Evolutionary conservation across 495 filamentous ascomycete species (phyloP).

Genomic region (Aspergillus heteromorphus): DNA sequence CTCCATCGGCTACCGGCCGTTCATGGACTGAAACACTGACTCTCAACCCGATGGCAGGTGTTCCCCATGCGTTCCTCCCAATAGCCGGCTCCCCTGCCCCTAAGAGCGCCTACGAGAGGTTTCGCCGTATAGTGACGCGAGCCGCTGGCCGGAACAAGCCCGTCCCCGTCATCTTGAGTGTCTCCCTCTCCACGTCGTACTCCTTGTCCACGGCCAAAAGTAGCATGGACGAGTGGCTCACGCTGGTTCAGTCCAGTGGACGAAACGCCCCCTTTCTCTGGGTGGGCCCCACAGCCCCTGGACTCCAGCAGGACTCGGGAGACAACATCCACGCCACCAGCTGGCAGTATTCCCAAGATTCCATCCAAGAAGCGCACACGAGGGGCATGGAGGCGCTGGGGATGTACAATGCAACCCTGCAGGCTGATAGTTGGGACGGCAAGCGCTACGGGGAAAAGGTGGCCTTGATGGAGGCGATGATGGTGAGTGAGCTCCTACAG

Average conservation of each 20-base stretch:
- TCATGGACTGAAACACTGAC: conserved; percentile 10
- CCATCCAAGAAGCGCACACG: conserved; percentile 27
- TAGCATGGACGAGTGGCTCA: conserved; percentile 44
- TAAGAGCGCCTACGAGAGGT: conserved; percentile 17
- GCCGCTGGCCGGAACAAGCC: conserved; percentile 30
- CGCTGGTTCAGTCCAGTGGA: conserved; percentile 28
- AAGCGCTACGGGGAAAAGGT: conserved; percentile 39
- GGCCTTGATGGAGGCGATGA: conserved; percentile 46
- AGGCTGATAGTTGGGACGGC: conserved; percentile 40
- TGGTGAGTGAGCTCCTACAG: no score
- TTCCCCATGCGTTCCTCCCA: conserved; percentile 34
- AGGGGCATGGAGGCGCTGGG: conserved; percentile 39
- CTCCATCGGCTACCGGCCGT: background rate
- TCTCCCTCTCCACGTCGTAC: conserved; percentile 33
- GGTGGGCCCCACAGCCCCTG: conserved; percentile 44
- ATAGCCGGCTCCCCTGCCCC: conserved; percentile 30
- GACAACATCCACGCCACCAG: conserved; percentile 34
- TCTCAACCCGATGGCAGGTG: conserved; percentile 19
- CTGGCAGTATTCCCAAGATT: conserved; percentile 39
- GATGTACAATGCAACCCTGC: conserved; percentile 46
- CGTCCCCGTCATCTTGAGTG: conserved; percentile 40
- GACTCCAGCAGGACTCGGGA: conserved; percentile 27
- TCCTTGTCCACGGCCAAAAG: conserved; percentile 25
- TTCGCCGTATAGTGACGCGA: conserved; percentile 22
- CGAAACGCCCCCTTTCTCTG: conserved; percentile 43